Conservation (phyloP, 164 flowering plant species). For the Platanus orientalis region DNA sequence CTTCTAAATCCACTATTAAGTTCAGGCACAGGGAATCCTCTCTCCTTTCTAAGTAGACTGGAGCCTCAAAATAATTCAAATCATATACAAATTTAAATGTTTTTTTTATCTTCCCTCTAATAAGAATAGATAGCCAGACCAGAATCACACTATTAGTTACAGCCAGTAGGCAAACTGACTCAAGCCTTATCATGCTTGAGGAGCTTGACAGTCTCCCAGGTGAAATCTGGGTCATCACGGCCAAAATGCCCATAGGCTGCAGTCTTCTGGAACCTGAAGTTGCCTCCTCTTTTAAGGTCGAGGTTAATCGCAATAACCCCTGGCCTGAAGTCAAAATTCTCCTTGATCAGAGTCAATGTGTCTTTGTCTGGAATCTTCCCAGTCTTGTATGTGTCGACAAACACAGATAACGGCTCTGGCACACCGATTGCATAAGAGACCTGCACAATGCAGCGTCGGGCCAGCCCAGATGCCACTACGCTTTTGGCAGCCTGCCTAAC, state of each 20-base stretch:
- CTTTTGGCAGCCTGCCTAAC: conserved; percentile 77
- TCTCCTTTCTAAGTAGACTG: too few species aligned
- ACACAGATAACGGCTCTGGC: conserved; percentile 60
- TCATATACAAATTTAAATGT: too few species aligned
- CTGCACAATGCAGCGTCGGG: conserved; percentile 67
- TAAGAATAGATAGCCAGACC: too few species aligned
- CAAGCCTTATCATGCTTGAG: conserved; percentile 28
- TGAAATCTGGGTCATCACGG: conserved; percentile 65
- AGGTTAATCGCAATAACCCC: conserved; percentile 70
- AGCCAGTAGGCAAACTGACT: not conserved
- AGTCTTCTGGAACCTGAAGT: conserved; percentile 62
- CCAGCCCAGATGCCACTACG: conserved; percentile 59
- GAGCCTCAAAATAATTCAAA: too few species aligned
- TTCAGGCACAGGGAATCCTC: too few species aligned
- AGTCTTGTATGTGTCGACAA: conserved; percentile 57
- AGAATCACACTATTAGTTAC: too few species aligned
- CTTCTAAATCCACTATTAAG: too few species aligned
- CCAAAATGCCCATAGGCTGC: conserved; percentile 79
- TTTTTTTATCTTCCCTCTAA: too few species aligned
- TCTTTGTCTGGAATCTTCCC: conserved; percentile 64
- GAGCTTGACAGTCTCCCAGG: conserved; percentile 55
- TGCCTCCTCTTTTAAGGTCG: conserved; percentile 63
- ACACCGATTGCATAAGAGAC: conserved; percentile 75
- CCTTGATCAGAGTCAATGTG: conserved; percentile 47
- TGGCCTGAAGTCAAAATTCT: conserved; percentile 64